Conservation (phyloP, 345 rosid genomes). For the Durio zibethinus region DNA sequence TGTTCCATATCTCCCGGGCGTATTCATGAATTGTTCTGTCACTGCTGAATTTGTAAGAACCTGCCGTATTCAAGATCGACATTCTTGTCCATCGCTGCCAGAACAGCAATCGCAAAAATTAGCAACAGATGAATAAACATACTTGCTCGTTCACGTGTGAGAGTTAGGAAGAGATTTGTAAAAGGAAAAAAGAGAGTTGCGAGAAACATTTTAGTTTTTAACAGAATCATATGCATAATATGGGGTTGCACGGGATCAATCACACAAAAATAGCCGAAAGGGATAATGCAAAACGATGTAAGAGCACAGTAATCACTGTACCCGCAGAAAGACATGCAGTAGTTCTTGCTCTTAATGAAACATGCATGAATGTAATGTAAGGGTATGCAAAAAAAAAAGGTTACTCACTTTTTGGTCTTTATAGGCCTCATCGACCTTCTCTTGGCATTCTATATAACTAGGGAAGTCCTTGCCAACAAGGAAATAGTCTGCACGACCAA, state of each 20-base stretch:
- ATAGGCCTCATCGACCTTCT: constrained; percentile 68
- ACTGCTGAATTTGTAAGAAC: constrained; percentile 82
- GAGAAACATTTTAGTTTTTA: neutral
- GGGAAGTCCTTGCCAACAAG: constrained; percentile 89
- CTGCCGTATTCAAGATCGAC: constrained; percentile 82
- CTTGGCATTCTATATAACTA: constrained; percentile 76
- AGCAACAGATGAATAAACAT: neutral
- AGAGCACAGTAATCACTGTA: neutral
- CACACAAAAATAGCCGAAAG: neutral
- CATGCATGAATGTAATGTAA: neutral
- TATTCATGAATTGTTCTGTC: constrained; percentile 82
- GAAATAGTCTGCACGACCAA: constrained; percentile 76
- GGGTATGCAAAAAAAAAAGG: neutral
- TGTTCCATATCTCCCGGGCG: constrained; percentile 71
- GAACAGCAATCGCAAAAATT: neutral
- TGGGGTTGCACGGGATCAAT: neutral
- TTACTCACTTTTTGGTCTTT: constrained; percentile 54
- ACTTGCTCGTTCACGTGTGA: neutral
- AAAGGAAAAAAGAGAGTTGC: too few species aligned
- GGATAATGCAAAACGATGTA: too few species aligned
- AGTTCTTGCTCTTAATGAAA: neutral
- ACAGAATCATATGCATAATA: neutral
- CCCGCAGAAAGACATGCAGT: neutral
- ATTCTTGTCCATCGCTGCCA: constrained; percentile 74
- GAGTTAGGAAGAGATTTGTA: neutral